These are phyloP conservation scores for Globisporangium mamillatum DNA, from an alignment of 352 stramenopile genomes.

Conservation along the genomic window DNA sequence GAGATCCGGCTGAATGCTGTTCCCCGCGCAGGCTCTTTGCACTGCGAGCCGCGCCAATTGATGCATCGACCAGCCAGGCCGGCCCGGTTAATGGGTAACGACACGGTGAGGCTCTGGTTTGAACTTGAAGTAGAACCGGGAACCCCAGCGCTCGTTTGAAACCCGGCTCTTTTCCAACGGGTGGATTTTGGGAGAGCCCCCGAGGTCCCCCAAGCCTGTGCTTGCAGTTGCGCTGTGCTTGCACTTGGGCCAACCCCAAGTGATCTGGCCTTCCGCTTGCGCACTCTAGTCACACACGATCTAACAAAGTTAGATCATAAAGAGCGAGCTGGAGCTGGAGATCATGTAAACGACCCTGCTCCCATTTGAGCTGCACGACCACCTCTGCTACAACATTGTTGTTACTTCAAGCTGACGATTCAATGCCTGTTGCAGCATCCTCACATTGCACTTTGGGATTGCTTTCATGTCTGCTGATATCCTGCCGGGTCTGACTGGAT, in stretches of 20 bases:
- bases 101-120: not conserved
- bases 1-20: not conserved
- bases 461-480: not conserved
- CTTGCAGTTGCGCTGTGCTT: not conserved
- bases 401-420: not conserved
- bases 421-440: not conserved
- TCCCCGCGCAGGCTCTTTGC: not conserved
- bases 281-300: not conserved
- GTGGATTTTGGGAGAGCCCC: no score
- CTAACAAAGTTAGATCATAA: constrained; percentile 4
- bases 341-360: not conserved
- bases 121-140: constrained; percentile 1
- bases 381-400: not conserved
- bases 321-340: not conserved
- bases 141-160: not conserved
- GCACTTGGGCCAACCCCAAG: no score
- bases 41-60: not conserved
- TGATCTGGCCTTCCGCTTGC: not conserved
- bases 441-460: not conserved
- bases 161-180: not conserved
- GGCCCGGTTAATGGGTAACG: not conserved
- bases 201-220: not conserved
- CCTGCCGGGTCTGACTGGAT: not conserved
- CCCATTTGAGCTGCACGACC: not conserved
- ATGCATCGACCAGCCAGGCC: not conserved